Base-by-base conservation (phyloP, 257 asterid species). In the Prunella vulgaris region DNA sequence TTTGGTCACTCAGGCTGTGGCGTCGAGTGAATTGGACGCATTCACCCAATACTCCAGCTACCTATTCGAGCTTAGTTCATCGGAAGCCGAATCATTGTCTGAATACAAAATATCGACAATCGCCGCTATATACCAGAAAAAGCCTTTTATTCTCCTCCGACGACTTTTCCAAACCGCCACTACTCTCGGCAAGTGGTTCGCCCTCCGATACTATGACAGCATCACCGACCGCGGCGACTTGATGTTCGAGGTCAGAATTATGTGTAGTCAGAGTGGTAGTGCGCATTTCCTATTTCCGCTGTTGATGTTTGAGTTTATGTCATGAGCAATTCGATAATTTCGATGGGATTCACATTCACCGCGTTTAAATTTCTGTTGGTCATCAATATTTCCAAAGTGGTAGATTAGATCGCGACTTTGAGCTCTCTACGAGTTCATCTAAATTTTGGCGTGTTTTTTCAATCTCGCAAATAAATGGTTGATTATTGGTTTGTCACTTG, bases 151-250 rank as follows among this genome's bases (percentile, higher is more conserved):
- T 76, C 83, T 93, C 38, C 66, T 90, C 60, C 95, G 97, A 38
- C 85, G 98, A 13, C 76, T 93, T 53, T 77, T 93, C 56, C 98
- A 93, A 74, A 83, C 80, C 20, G 89, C 87, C 48, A 74, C 87
- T 60, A 88, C 94, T 24, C 85, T 93, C 15, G 96, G 98, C 78
- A 87, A 85, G 78, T 93, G 98, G 98, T 88, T 88, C 77, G 97
- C 90, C 17, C 86, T 88, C 60, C 87, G 98, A 18, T 90, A 81
- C 80, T 78, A 87, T 77, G 97, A 93, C 67, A 59, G 76, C 33
- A 54, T 84, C 71, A 74, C 85, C 40, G 96, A 84, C 63, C 95
- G 96, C 48, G 78, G 87, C 18, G 96, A 93, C 48, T 59, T 74
- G 74, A 90, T 87, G 97, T 93, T 93, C 74, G 71, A 88, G 92